Percentiles rank a stretch among this genome's conserved stretches.
Conservation (phyloP, 371 early-diverging fungal genomes). For the Zychaea mexicana region DNA sequence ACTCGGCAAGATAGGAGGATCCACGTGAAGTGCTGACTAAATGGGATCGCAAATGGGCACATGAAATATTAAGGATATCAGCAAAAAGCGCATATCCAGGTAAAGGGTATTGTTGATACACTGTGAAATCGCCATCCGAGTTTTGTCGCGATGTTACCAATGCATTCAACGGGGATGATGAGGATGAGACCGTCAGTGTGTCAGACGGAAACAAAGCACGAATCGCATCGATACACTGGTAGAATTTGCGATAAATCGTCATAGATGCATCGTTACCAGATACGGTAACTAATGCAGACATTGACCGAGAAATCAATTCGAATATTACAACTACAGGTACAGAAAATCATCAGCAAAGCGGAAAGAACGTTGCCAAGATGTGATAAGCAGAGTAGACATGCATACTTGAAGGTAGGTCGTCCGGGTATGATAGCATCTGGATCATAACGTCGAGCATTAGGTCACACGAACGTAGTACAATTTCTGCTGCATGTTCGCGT, state of each 20-base stretch:
- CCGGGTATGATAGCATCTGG: not conserved
- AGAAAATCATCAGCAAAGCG: not conserved
- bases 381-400: not conserved
- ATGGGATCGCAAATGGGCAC: not conserved
- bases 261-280: not conserved
- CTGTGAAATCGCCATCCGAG: not conserved
- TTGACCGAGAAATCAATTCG: not conserved
- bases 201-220: not conserved
- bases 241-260: not conserved
- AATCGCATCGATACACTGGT: not conserved
- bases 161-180: not conserved
- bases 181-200: not conserved
- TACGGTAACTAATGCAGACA: not conserved
- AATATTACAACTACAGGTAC: not conserved
- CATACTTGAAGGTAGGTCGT: not conserved
- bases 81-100: not conserved
- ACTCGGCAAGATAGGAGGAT: not conserved
- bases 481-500: not conserved
- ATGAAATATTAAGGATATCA: constrained; percentile 3
- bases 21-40: not conserved
- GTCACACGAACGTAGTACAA: not conserved
- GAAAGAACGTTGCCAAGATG: too few relatives aligned
- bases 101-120: constrained; percentile 2
- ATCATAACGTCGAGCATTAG: not conserved
- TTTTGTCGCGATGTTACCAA: not conserved